phyloP scores from a whole-genome alignment of 257 asterid species.

The Nemophila menziesii region DNA sequence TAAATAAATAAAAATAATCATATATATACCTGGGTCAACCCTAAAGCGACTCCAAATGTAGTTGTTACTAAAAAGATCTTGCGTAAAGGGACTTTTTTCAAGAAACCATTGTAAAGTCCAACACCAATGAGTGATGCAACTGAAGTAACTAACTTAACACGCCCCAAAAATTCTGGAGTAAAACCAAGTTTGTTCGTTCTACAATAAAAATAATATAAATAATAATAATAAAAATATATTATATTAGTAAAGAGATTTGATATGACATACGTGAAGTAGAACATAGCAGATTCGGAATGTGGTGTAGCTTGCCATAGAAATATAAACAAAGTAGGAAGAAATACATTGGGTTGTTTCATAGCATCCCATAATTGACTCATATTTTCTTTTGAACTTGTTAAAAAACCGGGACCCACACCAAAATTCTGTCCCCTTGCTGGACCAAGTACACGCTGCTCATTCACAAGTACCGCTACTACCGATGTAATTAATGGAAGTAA shows the following conservation, averaged over 20 bases:
- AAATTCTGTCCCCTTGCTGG: conserved; percentile 31
- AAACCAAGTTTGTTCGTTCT: conserved; percentile 89
- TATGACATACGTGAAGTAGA: conserved; percentile 79
- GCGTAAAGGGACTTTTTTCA: conserved; percentile 67
- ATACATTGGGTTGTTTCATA: conserved; percentile 63
- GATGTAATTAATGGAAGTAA: conserved; percentile 90
- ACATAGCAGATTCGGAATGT: conserved; percentile 95
- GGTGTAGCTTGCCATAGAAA: conserved; percentile 98
- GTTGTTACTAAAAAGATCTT: conserved; percentile 76
- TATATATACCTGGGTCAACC: conserved; percentile 70
- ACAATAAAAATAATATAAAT: conserved; percentile 15
- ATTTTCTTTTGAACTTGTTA: conserved; percentile 41
- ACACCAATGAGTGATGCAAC: conserved; percentile 88
- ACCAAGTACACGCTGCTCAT: conserved; percentile 50
- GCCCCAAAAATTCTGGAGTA: conserved; percentile 94
- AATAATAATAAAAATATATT: conserved; percentile 1
- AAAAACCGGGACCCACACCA: conserved; percentile 32
- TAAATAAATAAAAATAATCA: not conserved
- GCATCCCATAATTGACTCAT: conserved; percentile 57
- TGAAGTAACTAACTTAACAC: conserved; percentile 89
- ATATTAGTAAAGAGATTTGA: not conserved
- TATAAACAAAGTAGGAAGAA: conserved; percentile 87
- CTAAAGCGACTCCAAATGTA: conserved; percentile 61
- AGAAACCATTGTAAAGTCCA: conserved; percentile 76
- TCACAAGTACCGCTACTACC: conserved; percentile 87